Percentiles rank a stretch among this genome's conserved stretches.
These are phyloP conservation scores for Xylaria sp. DNA, from an alignment of 2,329 filamentous ascomycete genomes.

Conservation along the genomic window DNA sequence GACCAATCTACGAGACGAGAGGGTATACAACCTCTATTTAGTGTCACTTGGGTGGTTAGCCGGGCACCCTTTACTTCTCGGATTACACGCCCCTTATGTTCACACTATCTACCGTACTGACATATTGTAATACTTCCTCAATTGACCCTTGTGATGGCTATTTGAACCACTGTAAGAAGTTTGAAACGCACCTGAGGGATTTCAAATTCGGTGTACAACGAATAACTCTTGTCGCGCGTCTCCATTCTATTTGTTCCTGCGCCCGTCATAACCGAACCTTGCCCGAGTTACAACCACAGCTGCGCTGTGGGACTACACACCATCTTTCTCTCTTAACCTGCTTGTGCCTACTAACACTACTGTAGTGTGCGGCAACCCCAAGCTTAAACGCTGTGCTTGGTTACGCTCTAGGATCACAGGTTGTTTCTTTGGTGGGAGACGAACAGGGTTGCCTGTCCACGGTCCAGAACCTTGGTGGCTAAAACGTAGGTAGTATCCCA, in stretches of 20 bases:
- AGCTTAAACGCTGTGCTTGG: constrained; percentile 5
- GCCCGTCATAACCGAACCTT: constrained; percentile 34
- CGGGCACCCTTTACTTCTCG: background rate
- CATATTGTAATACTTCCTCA: constrained; percentile 9
- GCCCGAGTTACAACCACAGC: constrained; percentile 22
- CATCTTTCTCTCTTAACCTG: constrained; percentile 22
- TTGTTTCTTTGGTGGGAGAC: constrained; percentile 16
- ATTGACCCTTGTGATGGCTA: background rate
- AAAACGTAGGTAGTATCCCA: background rate
- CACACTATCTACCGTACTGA: background rate
- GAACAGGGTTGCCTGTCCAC: constrained; percentile 10
- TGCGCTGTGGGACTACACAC: constrained; percentile 36
- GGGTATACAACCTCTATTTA: constrained; percentile 2
- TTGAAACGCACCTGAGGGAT: constrained; percentile 9
- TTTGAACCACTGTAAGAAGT: background rate
- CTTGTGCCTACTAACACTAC: background rate
- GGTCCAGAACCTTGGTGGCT: constrained; percentile 14
- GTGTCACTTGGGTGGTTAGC: constrained; percentile 2
- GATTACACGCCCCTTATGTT: background rate
- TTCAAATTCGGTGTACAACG: constrained; percentile 22
- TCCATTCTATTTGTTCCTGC: too few relatives aligned
- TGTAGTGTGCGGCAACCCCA: constrained; percentile 1
- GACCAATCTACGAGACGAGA: background rate
- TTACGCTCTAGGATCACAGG: constrained; percentile 16
- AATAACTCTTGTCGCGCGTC: constrained; percentile 13